Percentiles rank a stretch among this genome's conserved stretches.
These are phyloP conservation scores for Rhizopus microsporus DNA, from an alignment of 371 early-diverging fungal species.

Conservation along the genomic window DNA sequence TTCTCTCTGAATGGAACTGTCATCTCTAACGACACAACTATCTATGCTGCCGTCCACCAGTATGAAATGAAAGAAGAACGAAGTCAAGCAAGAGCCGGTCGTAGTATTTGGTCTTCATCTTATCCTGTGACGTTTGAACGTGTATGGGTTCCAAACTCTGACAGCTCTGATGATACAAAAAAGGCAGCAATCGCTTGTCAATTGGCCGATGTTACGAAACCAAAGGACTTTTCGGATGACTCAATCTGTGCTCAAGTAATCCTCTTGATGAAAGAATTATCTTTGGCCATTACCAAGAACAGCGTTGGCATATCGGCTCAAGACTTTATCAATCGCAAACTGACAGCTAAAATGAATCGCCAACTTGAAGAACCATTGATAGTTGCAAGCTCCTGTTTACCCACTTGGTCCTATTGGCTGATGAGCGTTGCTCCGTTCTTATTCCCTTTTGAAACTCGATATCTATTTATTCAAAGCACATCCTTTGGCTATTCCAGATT, in stretches of 20 bases:
- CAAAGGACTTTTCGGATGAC: conserved; percentile 24
- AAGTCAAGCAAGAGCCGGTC: conserved; percentile 14
- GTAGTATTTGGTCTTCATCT: conserved; percentile 52
- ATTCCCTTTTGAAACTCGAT: conserved; percentile 82
- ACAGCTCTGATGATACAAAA: conserved; percentile 15
- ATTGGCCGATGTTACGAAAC: conserved; percentile 17
- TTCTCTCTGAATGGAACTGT: conserved; percentile 54
- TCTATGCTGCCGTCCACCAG: conserved; percentile 64
- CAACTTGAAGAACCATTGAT: conserved; percentile 89
- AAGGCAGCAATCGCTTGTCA: conserved; percentile 13
- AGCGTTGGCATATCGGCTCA: conserved; percentile 35
- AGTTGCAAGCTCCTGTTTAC: conserved; percentile 80
- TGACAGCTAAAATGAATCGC: conserved; percentile 81
- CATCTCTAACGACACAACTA: conserved; percentile 57
- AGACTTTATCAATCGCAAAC: conserved; percentile 77
- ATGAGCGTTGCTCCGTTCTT: conserved; percentile 75
- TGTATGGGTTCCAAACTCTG: conserved; percentile 26
- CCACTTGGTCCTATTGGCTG: conserved; percentile 74
- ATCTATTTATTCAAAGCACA: conserved; percentile 78
- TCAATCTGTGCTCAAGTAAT: conserved; percentile 48
- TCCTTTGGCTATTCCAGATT: conserved; percentile 85
- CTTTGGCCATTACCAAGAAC: conserved; percentile 18
- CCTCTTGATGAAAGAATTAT: conserved; percentile 51
- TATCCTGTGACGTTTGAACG: conserved; percentile 58
- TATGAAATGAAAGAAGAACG: conserved; percentile 32